Base-by-base conservation (phyloP, 2,329 filamentous ascomycete genomes). In the Atkinsonella hypoxylon region DNA sequence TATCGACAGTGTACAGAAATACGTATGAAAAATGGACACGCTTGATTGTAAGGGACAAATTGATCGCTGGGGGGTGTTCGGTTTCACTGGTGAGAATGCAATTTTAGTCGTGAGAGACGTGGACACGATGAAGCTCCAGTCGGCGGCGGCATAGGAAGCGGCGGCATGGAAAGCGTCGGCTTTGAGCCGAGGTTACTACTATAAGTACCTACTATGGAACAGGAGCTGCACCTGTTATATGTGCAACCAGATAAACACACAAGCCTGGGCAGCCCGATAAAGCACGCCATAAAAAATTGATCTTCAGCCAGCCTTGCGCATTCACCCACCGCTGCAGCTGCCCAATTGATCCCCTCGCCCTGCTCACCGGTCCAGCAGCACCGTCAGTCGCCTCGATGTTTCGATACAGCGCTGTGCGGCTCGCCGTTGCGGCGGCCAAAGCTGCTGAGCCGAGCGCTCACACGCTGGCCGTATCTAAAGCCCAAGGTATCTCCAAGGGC, bases 401-500 rank as follows among this genome's bases (percentile, higher is more conserved):
- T 59, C 79, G 82, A 61, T 81, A 80, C 54, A 79, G 78, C 61
- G 74, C 81, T 55, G 79, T 85, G 61, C 78, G 79, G 54, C 84
- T 93, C 46, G 78, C 81, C 53, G 69, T 75, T 59, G 77, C 80
- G 53, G 68, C 71, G 57, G 70, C 70, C 53, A 70, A 70, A 53
- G 66, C 69, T 48, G 66, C 67, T 8, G 66, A 66, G 51, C 74
- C 76, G 39, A 72, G 73, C 66, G 62, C 78, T 44, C 81, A 87
- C 62, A 82, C 82, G 30, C 73, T 91, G 54, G 77, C 77, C 55
- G 82, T 95, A 53, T 89, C 88, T 41, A 81, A 81, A 63, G 87
- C 87, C 31, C 89, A 95, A 67, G 85, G 87, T 51, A 71, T 88
- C 52, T 83, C 87, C 47, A 79, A 84, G 64, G 84, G 88, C 45